Conservation (phyloP, 495 filamentous ascomycete species). For the Penicillium egyptiacum region DNA sequence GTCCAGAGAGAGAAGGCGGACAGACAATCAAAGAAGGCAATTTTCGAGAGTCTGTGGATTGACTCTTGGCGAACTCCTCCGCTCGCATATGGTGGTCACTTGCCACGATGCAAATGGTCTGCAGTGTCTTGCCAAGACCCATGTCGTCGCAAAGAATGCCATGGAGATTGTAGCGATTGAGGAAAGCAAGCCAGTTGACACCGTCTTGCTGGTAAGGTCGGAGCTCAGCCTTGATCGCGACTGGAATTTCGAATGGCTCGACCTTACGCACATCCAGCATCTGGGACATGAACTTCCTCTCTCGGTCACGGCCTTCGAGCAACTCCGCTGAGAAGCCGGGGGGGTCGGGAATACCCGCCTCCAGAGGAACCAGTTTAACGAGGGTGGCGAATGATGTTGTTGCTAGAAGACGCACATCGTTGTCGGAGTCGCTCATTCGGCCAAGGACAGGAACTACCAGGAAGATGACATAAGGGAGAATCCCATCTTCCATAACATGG, state of each 20-base stretch:
- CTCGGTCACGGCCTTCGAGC: slow-evolving; percentile 83
- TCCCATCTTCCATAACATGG: slow-evolving; percentile 95
- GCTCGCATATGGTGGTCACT: slow-evolving; percentile 93
- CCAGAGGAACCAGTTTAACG: slow-evolving; percentile 97
- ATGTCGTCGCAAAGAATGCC: slow-evolving; percentile 99
- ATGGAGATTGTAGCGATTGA: slow-evolving; percentile 96
- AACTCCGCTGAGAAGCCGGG: slow-evolving; percentile 87
- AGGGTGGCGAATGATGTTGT: slow-evolving; percentile 96
- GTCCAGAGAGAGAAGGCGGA: slow-evolving; percentile 93
- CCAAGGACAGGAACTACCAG: slow-evolving; percentile 96
- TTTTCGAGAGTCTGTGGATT: slow-evolving; percentile 69
- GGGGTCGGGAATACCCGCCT: slow-evolving; percentile 95
- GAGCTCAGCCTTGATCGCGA: slow-evolving; percentile 93
- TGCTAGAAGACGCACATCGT: slow-evolving; percentile 88
- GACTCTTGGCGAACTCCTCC: slow-evolving; percentile 81
- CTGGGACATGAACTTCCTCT: slow-evolving; percentile 94
- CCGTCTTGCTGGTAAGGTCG: slow-evolving; percentile 98
- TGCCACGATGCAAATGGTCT: slow-evolving; percentile 96
- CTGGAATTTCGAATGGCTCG: slow-evolving; percentile 88
- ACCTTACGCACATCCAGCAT: slow-evolving; percentile 95
- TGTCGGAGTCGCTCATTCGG: slow-evolving; percentile 98
- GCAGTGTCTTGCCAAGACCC: slow-evolving; percentile 96
- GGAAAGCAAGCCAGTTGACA: slow-evolving; percentile 97
- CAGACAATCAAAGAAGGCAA: slow-evolving; percentile 93
- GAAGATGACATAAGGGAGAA: slow-evolving; percentile 97